These are phyloP conservation scores for Chenopodium quinoa DNA, from an alignment of 148 eudicot genomes.

Conservation along the genomic window DNA sequence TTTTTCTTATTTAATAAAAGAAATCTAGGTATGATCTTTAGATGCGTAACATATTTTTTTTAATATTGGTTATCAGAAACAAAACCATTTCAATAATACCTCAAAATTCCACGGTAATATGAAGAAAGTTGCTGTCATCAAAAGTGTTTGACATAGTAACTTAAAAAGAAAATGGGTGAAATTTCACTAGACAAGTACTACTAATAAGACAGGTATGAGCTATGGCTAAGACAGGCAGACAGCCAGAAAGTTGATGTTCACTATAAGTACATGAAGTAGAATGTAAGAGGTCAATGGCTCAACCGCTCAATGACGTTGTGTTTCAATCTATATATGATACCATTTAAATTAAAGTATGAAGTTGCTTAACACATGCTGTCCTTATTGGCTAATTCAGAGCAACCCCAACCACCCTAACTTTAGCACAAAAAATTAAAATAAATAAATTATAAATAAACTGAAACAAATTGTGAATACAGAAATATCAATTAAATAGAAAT, in stretches of 20 bases:
- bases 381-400: too few relatives aligned
- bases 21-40: neutral
- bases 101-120: neutral
- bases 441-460: too few relatives aligned
- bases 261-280: neutral
- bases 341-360: neutral
- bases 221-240: neutral
- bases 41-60: neutral
- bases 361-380: neutral
- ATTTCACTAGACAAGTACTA: neutral
- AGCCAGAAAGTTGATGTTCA: neutral
- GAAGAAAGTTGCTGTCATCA: neutral
- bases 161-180: neutral
- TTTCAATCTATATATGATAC: neutral
- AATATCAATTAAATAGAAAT: neutral
- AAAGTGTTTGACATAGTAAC: neutral
- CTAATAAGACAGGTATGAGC: neutral
- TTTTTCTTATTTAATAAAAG: neutral
- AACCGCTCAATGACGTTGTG: neutral
- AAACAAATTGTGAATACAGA: neutral
- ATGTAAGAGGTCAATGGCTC: neutral
- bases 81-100: neutral
- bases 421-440: too few relatives aligned
- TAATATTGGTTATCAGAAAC: neutral
- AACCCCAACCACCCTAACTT: too few relatives aligned